Conservation (phyloP, 2,329 filamentous ascomycete genomes). For the Pseudopithomyces chartarum region DNA sequence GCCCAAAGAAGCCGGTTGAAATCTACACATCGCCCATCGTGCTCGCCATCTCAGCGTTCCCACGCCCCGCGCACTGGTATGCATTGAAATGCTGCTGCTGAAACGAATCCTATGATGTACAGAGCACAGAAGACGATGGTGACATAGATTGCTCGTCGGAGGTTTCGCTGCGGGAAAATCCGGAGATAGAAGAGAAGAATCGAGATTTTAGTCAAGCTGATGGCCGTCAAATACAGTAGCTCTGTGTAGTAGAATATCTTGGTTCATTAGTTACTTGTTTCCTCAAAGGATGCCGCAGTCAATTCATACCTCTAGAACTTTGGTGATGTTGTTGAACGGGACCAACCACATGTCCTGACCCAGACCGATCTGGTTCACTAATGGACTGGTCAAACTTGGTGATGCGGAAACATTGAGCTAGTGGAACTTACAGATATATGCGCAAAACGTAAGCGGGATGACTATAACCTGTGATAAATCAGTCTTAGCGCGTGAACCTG, state of each 20-base stretch:
- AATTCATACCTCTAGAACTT: constrained; percentile 44
- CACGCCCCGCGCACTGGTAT: constrained; percentile 26
- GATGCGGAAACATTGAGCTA: too few species aligned
- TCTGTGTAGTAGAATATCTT: constrained; percentile 34
- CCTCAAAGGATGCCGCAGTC: too few species aligned
- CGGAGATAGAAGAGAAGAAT: constrained; percentile 38
- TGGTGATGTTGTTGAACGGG: constrained; percentile 48
- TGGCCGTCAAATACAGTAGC: constrained; percentile 22
- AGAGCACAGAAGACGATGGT: constrained; percentile 20
- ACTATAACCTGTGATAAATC: too few species aligned
- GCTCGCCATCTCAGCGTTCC: constrained; percentile 32
- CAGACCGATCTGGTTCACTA: constrained; percentile 40
- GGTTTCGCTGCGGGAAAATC: constrained; percentile 28
- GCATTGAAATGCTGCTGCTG: constrained; percentile 24
- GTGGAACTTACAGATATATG: too few species aligned
- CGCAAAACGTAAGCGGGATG: too few species aligned
- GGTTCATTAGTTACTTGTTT: neutral
- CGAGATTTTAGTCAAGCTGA: constrained; percentile 34
- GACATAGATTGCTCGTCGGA: constrained; percentile 21
- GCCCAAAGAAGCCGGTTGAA: constrained; percentile 35
- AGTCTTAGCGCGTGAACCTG: neutral
- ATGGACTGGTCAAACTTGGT: constrained; percentile 30
- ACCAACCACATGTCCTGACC: constrained; percentile 60
- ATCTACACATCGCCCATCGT: constrained; percentile 29
- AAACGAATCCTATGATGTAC: constrained; percentile 28